Base-by-base conservation (phyloP, 225 moss, liverwort and hornwort genomes). In the Physcomitrellopsis africana region DNA sequence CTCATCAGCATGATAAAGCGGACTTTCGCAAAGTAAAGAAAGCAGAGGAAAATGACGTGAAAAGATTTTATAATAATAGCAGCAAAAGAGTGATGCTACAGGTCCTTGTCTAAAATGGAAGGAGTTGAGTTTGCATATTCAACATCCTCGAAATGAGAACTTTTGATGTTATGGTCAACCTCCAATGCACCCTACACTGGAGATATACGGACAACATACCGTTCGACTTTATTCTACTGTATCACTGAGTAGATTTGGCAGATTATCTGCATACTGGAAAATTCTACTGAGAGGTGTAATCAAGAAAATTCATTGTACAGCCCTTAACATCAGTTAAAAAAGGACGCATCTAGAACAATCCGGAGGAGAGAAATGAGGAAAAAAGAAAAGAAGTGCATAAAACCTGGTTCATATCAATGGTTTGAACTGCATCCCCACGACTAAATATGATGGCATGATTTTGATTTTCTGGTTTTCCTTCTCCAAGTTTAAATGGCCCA, bases 331-430 rank as follows among this genome's bases (percentile, higher is more conserved):
- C 73, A 27, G 59, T 48, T 37, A 65, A 42, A 46, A 73, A 13
- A 59, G 43, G 20, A 48, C 54, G 11, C 0, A 2, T 77, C 13
- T 60, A 41, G 54, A 37, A 37, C 32, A 37, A 49, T 49, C 15
- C 11, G 12, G 5, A 64, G 59, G 19, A 64, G 13, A 70, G 44
- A 67, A 69, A 42, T 17, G 70, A 11, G 45, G 66, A 51, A 63
- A 56, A 29, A 43, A 29, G 17, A 53, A 65, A 58, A 16, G 48
- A 67, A 75, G 42, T n/a, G 55, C 10, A 20, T 16, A 32, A 77
- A 44, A 93, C 97, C 93, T 99, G 99, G 55, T 99, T 99, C 99
- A 99, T 99, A 72, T 99, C 99, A 56, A 99, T 99, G 24, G 99
- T 99, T 81, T 99, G 99, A 54, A 95, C 63, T 23, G 89, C 90